Percentiles rank a stretch among this genome's conserved stretches.
Evolutionary conservation across 208 protist species (phyloP).

Genomic region (Acanthamoeba castellanii): DNA sequence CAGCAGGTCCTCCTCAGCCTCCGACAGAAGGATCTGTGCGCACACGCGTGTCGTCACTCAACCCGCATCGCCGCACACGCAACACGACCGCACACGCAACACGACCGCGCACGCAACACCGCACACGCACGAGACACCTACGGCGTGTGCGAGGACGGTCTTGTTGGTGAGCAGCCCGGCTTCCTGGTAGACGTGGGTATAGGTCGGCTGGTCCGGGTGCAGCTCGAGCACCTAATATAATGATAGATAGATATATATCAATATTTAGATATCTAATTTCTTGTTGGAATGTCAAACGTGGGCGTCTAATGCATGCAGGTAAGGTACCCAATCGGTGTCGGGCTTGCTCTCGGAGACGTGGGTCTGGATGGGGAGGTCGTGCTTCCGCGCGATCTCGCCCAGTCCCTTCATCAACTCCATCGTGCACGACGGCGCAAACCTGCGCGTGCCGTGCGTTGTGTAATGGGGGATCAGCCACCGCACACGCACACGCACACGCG

Average conservation of each 20-base stretch:
- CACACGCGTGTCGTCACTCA: not conserved
- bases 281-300: no score
- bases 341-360: conserved; percentile 87
- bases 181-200: conserved; percentile 83
- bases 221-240: conserved; percentile 71
- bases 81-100: not conserved
- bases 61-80: not conserved
- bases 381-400: conserved; percentile 75
- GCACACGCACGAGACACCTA: not conserved
- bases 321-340: conserved; percentile 79
- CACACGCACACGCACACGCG: not conserved
- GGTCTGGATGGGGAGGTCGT: conserved; percentile 87
- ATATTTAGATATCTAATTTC: no score
- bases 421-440: conserved; percentile 89
- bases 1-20: conserved; percentile 81
- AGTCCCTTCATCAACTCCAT: conserved; percentile 84
- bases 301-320: no score
- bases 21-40: conserved; percentile 77
- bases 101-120: not conserved
- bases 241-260: not conserved
- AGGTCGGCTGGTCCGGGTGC: conserved; percentile 74
- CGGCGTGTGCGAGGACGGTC: conserved; percentile 85
- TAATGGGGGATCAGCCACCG: not conserved
- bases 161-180: conserved; percentile 77
- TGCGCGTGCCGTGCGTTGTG: not conserved